Evolutionary conservation across 345 rosid genomes (phyloP), one percentile per base, ranked within the genome.

Genomic region (Pugionium cornutum): DNA sequence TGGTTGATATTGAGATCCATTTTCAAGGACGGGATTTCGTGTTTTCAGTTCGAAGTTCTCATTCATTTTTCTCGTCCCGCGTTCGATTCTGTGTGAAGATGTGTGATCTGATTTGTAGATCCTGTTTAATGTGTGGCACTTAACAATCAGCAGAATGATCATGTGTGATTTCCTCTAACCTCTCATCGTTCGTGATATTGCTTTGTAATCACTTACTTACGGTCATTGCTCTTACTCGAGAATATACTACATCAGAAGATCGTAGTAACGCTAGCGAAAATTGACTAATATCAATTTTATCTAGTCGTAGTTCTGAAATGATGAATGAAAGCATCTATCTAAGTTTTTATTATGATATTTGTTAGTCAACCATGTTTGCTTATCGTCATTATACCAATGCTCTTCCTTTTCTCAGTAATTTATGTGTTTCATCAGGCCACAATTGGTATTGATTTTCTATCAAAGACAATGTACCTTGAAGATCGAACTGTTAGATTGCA

Each of bases 401-500:
- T 53, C 40, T 5, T 10, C 41, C 6, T 56, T 66, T 48, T 35
- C 61, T 67, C 3, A 67, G 33, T 4, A 49, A 2, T 55, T 26
- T 66, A 36, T 45, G 57, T 59, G 34, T 62, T 62, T 64, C 27
- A 7, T 75, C 5, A 79, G 96, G 96, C 96, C 6, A 88, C 92
- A 39, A 88, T 88, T 18, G 96, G 96, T 52, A 88, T 88, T 58
- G 96, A 88, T 79, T 88, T 88, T 68, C 82, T 88, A 39, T 88
- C 96, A 0, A 88, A 88, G 83, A 88, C 96, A 6, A 88, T 88
- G 92, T 88, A 88, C 77, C 89, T 88, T 46, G 89, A 88, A 82
- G 92, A 88, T 77, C 83, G 96, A 69, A 88, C 96, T 0, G 89
- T 84, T 56, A 80, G 95, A 52, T 73, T 88, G 61, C 95, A 88